phyloP scores from a whole-genome alignment of 768 basidiomycete genomes.

The Chiua virens region DNA sequence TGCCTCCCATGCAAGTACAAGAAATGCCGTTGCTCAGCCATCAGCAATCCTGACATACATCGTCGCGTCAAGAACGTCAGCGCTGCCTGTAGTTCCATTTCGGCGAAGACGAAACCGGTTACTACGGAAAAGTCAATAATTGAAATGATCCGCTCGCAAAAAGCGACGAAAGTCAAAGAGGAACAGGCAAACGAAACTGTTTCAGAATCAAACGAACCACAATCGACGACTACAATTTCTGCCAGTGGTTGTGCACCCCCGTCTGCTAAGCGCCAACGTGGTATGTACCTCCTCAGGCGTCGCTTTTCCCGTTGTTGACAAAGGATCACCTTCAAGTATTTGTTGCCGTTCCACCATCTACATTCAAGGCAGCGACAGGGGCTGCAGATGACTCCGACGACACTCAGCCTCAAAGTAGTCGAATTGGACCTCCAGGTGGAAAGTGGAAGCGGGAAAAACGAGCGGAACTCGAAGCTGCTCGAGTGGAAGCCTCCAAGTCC shows the following conservation, averaged over 20 bases:
- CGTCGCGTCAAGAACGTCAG: background rate
- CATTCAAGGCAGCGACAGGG: background rate
- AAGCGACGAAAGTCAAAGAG: too few species aligned
- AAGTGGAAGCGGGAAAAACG: slow-evolving; percentile 3
- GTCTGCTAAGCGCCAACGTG: background rate
- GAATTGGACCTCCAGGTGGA: background rate
- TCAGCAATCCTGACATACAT: background rate
- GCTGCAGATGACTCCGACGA: background rate
- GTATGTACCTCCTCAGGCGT: background rate
- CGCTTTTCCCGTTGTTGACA: background rate
- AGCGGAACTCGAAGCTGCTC: background rate
- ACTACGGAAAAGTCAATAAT: background rate
- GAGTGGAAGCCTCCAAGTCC: too few species aligned
- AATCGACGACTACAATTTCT: too few species aligned
- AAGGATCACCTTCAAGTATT: background rate
- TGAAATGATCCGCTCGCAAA: background rate
- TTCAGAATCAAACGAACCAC: too few species aligned
- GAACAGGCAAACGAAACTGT: too few species aligned
- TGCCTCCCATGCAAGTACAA: background rate
- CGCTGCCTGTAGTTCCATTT: too few species aligned
- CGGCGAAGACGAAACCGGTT: too few species aligned
- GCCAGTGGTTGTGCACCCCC: too few species aligned
- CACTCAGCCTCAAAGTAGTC: background rate
- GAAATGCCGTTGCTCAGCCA: slow-evolving; percentile 2
- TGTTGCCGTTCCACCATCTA: background rate